Evolutionary conservation across 805 yeast genomes (phyloP).

Genomic region (Monosporozyma siamensis): DNA sequence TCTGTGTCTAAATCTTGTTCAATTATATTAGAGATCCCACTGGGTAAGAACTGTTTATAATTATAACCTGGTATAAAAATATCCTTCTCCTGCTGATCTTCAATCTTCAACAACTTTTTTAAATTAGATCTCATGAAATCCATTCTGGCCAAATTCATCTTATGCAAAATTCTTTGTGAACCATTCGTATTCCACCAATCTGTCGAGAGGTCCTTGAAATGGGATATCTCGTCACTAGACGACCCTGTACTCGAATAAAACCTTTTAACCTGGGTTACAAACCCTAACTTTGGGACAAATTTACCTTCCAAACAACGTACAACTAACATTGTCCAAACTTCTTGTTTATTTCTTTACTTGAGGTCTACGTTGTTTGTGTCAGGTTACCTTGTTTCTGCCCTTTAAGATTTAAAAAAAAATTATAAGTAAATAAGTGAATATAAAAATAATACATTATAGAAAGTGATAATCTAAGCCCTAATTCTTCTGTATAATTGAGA

Average conservation of each 20-base stretch:
- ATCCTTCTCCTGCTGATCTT: conserved; percentile 20
- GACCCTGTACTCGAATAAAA: conserved; percentile 9
- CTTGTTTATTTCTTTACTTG: no score
- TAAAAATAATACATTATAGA: no score
- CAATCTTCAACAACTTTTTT: conserved; percentile 19
- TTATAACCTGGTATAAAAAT: conserved; percentile 75
- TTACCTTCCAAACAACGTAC: neutral
- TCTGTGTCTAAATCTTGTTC: conserved; percentile 44
- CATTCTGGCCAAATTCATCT: conserved; percentile 85
- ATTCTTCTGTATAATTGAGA: no score
- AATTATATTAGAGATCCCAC: conserved; percentile 39
- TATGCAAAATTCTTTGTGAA: conserved; percentile 85
- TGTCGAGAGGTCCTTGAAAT: conserved; percentile 80
- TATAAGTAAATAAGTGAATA: no score
- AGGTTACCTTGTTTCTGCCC: no score
- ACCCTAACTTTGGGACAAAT: neutral
- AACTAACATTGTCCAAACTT: neutral
- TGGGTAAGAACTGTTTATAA: conserved; percentile 52
- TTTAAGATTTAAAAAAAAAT: no score
- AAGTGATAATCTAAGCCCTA: no score
- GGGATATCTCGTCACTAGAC: conserved; percentile 54
- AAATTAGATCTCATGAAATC: conserved; percentile 71
- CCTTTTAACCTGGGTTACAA: neutral
- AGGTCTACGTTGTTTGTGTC: no score
- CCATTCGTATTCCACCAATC: conserved; percentile 98